Evolutionary conservation across 441 rosid genomes (phyloP), one percentile per base, ranked within the genome.

Genomic region (Arabidopsis lyrata): DNA sequence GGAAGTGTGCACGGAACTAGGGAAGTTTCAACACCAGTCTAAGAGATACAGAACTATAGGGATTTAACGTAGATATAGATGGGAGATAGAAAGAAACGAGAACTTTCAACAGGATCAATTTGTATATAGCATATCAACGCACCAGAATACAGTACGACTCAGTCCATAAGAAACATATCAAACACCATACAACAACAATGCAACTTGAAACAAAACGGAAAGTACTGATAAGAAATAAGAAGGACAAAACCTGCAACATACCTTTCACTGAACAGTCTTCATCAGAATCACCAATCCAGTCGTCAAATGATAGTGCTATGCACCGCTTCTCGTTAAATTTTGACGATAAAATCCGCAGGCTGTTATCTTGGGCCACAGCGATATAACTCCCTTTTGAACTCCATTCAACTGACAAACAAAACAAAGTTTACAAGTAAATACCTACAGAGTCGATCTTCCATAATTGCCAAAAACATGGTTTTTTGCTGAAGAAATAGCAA

Each of bases 371-470:
- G 22, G 95, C 97, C 80, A 90, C 86, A 35, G 90, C 95, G 72
- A 92, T 76, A 75, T 70, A 87, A 42, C 83, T 83, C 22, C 97
- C 97, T 78, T 86, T 86, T 49, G 79, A 75, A 82, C 95, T 90
- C 92, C 98, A 90, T 64, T 93, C 98, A 82, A 84, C 99, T 95
- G 63, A 45, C 34, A 78, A 78, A 36, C 61, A 53, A 29, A 29
- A 24, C 53, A 60, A 55, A n/a, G 41, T 38, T 60, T 14, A 68
- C 48, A 69, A 8, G 52, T 29, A 67, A 73, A 73, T 16, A 39
- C 56, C 55, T 41, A 50, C 12, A 61, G 15, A 58, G 9, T 27
- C 4, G 13, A 41, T 48, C 34, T 35, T 15, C 31, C 66, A 76
- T 45, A 18, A 36, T 10, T 12, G 35, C 41, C 73, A 67, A 41